phyloP scores from a whole-genome alignment of 345 rosid species.

The Laguncularia racemosa region DNA sequence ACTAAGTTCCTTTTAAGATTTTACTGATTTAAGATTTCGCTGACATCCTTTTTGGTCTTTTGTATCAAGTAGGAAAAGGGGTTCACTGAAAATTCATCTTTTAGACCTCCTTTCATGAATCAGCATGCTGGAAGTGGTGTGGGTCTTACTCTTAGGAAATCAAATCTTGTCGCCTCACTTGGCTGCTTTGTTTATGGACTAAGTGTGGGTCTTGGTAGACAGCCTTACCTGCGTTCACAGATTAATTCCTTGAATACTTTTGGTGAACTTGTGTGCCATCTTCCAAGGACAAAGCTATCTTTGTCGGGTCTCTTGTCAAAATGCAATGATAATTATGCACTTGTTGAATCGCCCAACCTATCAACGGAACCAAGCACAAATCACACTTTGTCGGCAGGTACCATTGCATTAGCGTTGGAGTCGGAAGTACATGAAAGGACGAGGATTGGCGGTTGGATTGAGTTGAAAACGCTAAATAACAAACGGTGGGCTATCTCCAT shows the following conservation, averaged over 20 bases:
- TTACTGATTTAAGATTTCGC: no score
- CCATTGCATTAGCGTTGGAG: constrained; percentile 60
- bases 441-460: constrained; percentile 67
- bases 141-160: constrained; percentile 53
- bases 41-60: neutral
- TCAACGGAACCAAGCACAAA: constrained; percentile 12
- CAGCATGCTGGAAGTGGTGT: constrained; percentile 52
- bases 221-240: no score
- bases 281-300: constrained; percentile 49
- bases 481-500: constrained; percentile 51
- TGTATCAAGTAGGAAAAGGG: constrained; percentile 44
- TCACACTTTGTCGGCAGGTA: constrained; percentile 20
- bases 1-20: no score
- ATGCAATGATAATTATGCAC: constrained; percentile 12
- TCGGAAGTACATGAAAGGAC: constrained; percentile 50
- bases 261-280: constrained; percentile 57
- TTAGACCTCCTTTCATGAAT: constrained; percentile 63
- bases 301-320: constrained; percentile 42
- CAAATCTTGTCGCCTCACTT: constrained; percentile 51
- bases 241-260: constrained; percentile 45
- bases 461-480: constrained; percentile 42
- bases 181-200: constrained; percentile 52
- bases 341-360: constrained; percentile 17
- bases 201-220: constrained; percentile 3
- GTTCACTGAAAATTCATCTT: constrained; percentile 43